Evolutionary conservation across 139 green algal species (phyloP), one percentile per base, ranked within the genome.

Genomic region (Chlamydomonas urium): DNA sequence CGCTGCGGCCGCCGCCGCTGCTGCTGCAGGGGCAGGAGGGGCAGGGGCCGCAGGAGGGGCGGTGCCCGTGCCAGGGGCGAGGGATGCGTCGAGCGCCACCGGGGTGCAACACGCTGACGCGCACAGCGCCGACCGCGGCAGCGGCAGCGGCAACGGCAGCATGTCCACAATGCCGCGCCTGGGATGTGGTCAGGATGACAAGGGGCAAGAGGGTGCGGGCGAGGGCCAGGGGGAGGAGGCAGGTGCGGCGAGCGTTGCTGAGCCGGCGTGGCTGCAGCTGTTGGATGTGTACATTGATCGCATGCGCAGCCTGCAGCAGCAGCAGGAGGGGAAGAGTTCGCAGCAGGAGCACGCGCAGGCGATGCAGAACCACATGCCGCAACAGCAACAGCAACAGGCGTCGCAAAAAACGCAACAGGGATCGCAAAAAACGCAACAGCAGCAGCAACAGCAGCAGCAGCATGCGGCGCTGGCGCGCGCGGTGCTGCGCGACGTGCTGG

Each of bases 81-180:
- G 29, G 31, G 58, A 3, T 36, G 4, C 4, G 58, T 14, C 58
- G 32, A 24, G 32, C n/a, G 32, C n/a, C 58, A 37, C 19, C 29
- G 32, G 58, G n/a, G n/a, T 26, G 58, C 58, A 38, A 17, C 4
- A 33, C 19, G 61, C 6, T 5, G 8, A 50, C 17, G 35, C 35
- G 36, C 61, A 69, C 17, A 36, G 57, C 57, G 23, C 23, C 57
- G n/a, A 26, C 57, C 34, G 57, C 62, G 50, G 62, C 33, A 50
- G 4, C 8, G 31, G 36, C 62, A 53, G 4, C 35, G n/a, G n/a
- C n/a, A n/a, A n/a, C n/a, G n/a, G n/a, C n/a, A n/a, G n/a, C n/a
- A n/a, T n/a, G n/a, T n/a, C n/a, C n/a, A n/a, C n/a, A n/a, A n/a
- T n/a, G n/a, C n/a, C n/a, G n/a, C n/a, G n/a, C n/a, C n/a, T n/a